Evolutionary conservation across 805 yeast genomes (phyloP).

Genomic region (Candida incommunis): DNA sequence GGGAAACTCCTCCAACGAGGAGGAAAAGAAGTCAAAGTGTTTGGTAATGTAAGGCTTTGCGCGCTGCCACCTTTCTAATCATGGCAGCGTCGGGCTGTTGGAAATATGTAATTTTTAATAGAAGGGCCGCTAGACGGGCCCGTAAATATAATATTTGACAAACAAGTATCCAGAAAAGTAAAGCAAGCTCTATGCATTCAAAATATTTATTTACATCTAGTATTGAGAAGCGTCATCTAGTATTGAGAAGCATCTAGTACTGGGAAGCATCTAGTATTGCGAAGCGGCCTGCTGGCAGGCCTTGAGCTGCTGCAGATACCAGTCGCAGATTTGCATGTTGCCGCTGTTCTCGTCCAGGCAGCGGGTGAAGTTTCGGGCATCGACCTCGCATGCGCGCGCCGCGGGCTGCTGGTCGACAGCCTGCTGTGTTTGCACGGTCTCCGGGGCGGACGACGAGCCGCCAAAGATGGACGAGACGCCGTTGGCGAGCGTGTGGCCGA

Average conservation of each 20-base stretch:
- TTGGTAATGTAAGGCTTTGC: constrained; percentile 9
- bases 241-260: too few species aligned
- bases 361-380: constrained; percentile 89
- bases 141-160: too few species aligned
- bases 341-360: constrained; percentile 90
- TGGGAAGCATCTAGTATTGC: constrained; percentile 56
- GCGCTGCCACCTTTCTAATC: background rate
- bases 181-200: too few species aligned
- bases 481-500: constrained; percentile 94
- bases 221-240: too few species aligned
- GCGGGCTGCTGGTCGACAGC: constrained; percentile 19
- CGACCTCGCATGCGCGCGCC: constrained; percentile 59
- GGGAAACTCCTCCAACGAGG: constrained; percentile 28
- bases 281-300: constrained; percentile 93
- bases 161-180: too few species aligned
- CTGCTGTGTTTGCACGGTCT: constrained; percentile 25
- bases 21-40: constrained; percentile 15
- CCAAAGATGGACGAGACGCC: constrained; percentile 85
- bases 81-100: background rate
- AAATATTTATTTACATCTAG: too few species aligned
- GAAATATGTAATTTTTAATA: too few species aligned
- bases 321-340: constrained; percentile 94
- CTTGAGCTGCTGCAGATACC: constrained; percentile 91
- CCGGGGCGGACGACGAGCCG: constrained; percentile 49
- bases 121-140: too few species aligned